Conservation (phyloP, 345 rosid genomes). For the Citrus inodora region DNA sequence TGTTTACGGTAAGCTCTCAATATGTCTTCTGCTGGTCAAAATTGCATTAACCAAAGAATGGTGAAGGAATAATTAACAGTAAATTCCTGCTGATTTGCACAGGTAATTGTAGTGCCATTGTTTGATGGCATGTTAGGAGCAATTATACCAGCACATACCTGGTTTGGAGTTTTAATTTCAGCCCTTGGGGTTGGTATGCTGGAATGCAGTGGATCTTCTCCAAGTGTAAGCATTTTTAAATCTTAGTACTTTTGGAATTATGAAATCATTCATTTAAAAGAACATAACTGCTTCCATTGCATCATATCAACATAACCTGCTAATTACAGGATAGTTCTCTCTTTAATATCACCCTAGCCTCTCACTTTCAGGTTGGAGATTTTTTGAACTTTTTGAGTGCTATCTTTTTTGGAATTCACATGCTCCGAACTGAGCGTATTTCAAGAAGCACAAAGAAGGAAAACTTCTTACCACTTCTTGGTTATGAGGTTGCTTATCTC, state of each 20-base stretch:
- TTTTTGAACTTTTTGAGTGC: conserved; percentile 31
- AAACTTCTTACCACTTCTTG: conserved; percentile 24
- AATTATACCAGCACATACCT: conserved; percentile 20
- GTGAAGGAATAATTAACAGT: background rate
- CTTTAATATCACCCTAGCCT: background rate
- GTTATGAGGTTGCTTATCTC: conserved; percentile 16
- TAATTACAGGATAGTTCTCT: background rate
- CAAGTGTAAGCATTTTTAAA: conserved; percentile 11
- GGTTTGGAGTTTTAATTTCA: conserved; percentile 27
- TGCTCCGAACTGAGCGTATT: conserved; percentile 26
- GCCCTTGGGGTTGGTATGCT: conserved; percentile 20
- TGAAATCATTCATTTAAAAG: background rate
- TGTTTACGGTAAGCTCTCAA: conserved; percentile 14
- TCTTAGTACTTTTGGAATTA: background rate
- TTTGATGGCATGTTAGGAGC: conserved; percentile 25
- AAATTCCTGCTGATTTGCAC: background rate
- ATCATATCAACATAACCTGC: background rate
- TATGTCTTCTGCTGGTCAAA: background rate
- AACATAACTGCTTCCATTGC: background rate
- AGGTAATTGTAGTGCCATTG: conserved; percentile 28
- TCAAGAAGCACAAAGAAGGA: conserved; percentile 22
- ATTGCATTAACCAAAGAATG: background rate
- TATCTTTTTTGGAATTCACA: conserved; percentile 25
- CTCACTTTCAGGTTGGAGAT: conserved; percentile 19
- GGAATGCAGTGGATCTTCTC: conserved; percentile 31